These are phyloP conservation scores for Oryza glaberrima DNA, from an alignment of 176 grass and related monocot species.

Conservation along the genomic window DNA sequence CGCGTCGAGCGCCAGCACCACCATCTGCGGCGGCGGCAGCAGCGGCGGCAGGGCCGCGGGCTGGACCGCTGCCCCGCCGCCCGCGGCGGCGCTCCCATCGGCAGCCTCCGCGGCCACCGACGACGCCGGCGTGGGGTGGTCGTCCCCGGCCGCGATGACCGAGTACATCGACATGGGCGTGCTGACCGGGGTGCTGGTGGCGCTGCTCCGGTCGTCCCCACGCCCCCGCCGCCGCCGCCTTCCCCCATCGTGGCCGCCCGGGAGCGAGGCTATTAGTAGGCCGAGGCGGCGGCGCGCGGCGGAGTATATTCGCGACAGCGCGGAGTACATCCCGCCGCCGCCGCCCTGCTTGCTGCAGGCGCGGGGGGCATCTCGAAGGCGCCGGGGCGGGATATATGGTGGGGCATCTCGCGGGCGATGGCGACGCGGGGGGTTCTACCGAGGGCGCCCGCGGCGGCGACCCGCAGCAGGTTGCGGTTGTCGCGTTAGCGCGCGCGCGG, in stretches of 20 bases:
- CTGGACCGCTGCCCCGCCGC: background rate
- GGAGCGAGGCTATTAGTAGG: slow-evolving; percentile 45
- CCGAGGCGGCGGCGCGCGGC: slow-evolving; percentile 34
- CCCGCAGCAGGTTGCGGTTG: slow-evolving; percentile 24
- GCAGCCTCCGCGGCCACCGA: background rate
- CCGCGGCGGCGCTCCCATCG: background rate
- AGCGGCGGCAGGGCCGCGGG: background rate
- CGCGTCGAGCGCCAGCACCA: slow-evolving; percentile 69
- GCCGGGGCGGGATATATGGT: slow-evolving; percentile 42
- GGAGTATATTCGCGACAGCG: slow-evolving; percentile 50
- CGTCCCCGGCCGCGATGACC: slow-evolving; percentile 40
- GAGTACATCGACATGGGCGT: slow-evolving; percentile 50
- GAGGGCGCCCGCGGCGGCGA: slow-evolving; percentile 26
- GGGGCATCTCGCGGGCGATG: background rate
- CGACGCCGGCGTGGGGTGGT: slow-evolving; percentile 18
- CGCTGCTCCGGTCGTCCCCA: slow-evolving; percentile 13
- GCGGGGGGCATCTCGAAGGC: slow-evolving; percentile 52
- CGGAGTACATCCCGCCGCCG: slow-evolving; percentile 29
- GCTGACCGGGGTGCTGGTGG: slow-evolving; percentile 33
- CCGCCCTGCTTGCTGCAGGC: slow-evolving; percentile 5
- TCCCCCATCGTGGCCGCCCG: slow-evolving; percentile 21
- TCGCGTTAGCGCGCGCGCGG: slow-evolving; percentile 29
- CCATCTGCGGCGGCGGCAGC: slow-evolving; percentile 51
- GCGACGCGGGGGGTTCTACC: background rate
- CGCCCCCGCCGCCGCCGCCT: background rate